Evolutionary conservation across 768 basidiomycete genomes (phyloP).

Genomic region (Trametes cingulata): DNA sequence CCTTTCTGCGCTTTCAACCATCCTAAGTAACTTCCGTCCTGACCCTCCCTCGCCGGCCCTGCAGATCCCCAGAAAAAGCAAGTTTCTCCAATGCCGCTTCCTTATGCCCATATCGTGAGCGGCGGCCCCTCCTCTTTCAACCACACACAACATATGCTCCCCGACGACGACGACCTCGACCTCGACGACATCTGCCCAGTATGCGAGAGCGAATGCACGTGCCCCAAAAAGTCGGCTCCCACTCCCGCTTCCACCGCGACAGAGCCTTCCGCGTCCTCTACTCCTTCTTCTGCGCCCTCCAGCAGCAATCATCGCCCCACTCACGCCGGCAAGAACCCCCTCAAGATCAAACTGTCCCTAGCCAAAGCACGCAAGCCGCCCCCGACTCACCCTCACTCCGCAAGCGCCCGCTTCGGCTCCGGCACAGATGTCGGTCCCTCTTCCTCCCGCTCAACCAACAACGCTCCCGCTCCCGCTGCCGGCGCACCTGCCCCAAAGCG

Average conservation of each 20-base stretch:
- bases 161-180: slow-evolving; percentile 59
- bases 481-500: slow-evolving; percentile 42
- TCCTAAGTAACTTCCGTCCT: slow-evolving; percentile 10
- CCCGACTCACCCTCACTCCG: slow-evolving; percentile 4
- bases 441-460: slow-evolving; percentile 10
- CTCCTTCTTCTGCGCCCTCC: slow-evolving; percentile 37
- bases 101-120: slow-evolving; percentile 69
- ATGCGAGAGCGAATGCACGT: slow-evolving; percentile 89
- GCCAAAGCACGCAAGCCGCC: slow-evolving; percentile 38
- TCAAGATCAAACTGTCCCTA: slow-evolving; percentile 76
- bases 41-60: slow-evolving; percentile 15
- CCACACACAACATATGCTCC: slow-evolving; percentile 13
- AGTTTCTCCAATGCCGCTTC: slow-evolving; percentile 64
- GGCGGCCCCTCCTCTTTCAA: slow-evolving; percentile 31
- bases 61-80: slow-evolving; percentile 47
- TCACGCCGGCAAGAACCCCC: slow-evolving; percentile 37
- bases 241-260: slow-evolving; percentile 25
- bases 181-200: slow-evolving; percentile 88
- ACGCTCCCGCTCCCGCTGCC: slow-evolving; percentile 35
- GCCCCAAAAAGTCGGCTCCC: slow-evolving; percentile 49
- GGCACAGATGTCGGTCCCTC: slow-evolving; percentile 12
- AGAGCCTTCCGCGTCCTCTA: slow-evolving; percentile 35
- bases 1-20: neutral
- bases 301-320: slow-evolving; percentile 21
- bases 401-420: slow-evolving; percentile 15